Evolutionary conservation across 768 basidiomycete species (phyloP).

Genomic region (Gloeophyllum trabeum): DNA sequence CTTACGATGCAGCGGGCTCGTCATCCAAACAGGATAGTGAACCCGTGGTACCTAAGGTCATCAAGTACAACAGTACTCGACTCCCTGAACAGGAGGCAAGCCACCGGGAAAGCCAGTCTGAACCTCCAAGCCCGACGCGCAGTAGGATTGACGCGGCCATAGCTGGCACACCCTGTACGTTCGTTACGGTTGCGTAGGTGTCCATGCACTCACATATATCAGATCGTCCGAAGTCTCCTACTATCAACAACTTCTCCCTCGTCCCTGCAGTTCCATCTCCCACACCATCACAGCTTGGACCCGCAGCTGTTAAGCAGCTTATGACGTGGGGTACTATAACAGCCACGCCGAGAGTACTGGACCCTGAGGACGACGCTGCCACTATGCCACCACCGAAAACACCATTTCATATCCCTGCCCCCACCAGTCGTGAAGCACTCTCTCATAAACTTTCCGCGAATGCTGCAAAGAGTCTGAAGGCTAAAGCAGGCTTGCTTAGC

Average conservation of each 20-base stretch:
- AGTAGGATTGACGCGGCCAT: slow-evolving; percentile 92
- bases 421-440: slow-evolving; percentile 70
- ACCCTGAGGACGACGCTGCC: slow-evolving; percentile 42
- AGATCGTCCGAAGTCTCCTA: slow-evolving; percentile 59
- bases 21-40: slow-evolving; percentile 15
- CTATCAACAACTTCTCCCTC: slow-evolving; percentile 51
- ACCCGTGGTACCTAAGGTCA: slow-evolving; percentile 42
- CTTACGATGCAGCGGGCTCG: slow-evolving; percentile 42
- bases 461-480: slow-evolving; percentile 72
- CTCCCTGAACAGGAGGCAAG: slow-evolving; percentile 59
- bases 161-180: slow-evolving; percentile 80
- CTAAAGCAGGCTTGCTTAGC: slow-evolving; percentile 58
- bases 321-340: slow-evolving; percentile 97
- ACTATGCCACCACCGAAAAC: slow-evolving; percentile 37
- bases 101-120: slow-evolving; percentile 31
- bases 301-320: slow-evolving; percentile 77
- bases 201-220: slow-evolving; percentile 4
- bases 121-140: slow-evolving; percentile 80
- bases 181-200: neutral
- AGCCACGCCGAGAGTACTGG: slow-evolving; percentile 84
- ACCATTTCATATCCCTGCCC: slow-evolving; percentile 71
- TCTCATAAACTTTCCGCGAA: slow-evolving; percentile 73
- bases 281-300: slow-evolving; percentile 70
- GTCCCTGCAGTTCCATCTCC: slow-evolving; percentile 85
- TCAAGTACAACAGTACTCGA: slow-evolving; percentile 76